Evolutionary conservation across 306 rosid species (phyloP).

Genomic region (Quercus glauca): DNA sequence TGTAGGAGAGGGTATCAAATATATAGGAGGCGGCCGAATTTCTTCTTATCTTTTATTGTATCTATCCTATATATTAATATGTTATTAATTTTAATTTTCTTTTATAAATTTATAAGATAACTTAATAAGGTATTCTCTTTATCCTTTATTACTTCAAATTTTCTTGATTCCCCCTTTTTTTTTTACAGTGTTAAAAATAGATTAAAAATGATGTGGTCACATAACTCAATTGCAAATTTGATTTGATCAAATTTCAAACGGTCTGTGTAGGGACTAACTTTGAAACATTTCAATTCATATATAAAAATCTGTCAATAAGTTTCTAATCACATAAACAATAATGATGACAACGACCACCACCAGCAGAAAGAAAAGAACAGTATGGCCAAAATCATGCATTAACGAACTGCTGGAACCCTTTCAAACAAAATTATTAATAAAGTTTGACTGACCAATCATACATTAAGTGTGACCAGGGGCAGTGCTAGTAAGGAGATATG

Average conservation of each 20-base stretch:
- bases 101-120: too few species aligned
- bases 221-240: not conserved
- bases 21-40: too few species aligned
- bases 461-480: not conserved
- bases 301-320: not conserved
- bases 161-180: too few species aligned
- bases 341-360: not conserved
- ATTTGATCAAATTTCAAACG: not conserved
- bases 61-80: too few species aligned
- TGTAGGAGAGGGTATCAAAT: too few species aligned
- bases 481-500: not conserved
- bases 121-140: too few species aligned
- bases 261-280: not conserved
- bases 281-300: not conserved
- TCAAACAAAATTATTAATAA: not conserved
- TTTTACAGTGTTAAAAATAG: too few species aligned
- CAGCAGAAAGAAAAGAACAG: not conserved
- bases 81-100: too few species aligned
- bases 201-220: not conserved
- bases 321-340: not conserved
- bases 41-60: too few species aligned
- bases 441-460: not conserved
- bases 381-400: not conserved
- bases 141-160: too few species aligned
- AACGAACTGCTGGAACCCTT: not conserved